A percentile compares a stretch with the other conserved stretches of the same genome.
Evolutionary conservation across 306 rosid genomes (phyloP).

Genomic region (Ormosia emarginata): DNA sequence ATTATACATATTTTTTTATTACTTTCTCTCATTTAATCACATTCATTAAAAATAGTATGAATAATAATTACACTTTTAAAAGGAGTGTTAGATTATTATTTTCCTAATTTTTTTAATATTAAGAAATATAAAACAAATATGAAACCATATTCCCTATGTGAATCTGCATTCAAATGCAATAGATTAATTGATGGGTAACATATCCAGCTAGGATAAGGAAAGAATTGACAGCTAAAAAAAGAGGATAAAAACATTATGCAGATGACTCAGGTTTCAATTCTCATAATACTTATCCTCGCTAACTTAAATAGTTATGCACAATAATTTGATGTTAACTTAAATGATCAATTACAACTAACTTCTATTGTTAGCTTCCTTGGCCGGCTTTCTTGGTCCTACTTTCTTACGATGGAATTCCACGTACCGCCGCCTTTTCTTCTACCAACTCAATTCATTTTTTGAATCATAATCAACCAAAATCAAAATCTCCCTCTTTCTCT

Average conservation of each 20-base stretch:
- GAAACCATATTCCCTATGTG: neutral
- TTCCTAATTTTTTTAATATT: neutral
- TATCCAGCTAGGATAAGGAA: neutral
- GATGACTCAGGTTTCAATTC: neutral
- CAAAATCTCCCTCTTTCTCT: neutral
- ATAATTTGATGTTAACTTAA: conserved; percentile 22
- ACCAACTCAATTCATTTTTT: conserved; percentile 17
- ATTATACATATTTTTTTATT: too few species aligned
- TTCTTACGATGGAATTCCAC: conserved; percentile 35
- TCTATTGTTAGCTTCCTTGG: conserved; percentile 18
- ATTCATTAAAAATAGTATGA: too few species aligned
- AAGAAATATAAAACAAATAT: neutral
- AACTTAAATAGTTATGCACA: conserved; percentile 4
- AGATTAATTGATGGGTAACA: neutral
- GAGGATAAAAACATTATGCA: neutral
- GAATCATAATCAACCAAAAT: neutral
- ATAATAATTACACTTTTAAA: too few species aligned
- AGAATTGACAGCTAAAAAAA: neutral
- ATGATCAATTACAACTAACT: conserved; percentile 8
- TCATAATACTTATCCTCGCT: neutral
- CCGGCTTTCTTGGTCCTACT: conserved; percentile 26
- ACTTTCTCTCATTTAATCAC: too few species aligned
- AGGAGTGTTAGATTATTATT: too few species aligned
- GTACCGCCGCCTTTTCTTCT: conserved; percentile 34
- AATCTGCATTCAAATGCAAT: neutral